phyloP scores from a whole-genome alignment of 805 yeast genomes.

The Candida cerambycidarum region DNA sequence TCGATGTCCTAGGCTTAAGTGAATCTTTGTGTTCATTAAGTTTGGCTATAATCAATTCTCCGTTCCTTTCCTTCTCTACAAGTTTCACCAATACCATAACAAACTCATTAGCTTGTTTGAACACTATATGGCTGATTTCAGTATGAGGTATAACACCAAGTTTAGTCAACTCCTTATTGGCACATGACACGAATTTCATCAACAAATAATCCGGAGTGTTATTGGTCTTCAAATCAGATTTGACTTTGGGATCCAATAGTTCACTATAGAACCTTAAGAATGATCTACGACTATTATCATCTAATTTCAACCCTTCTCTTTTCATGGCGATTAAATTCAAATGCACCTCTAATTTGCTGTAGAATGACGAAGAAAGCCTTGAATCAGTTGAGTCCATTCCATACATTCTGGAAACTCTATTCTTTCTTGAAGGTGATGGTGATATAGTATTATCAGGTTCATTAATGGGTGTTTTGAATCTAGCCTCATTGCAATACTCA shows the following conservation, averaged over 20 bases:
- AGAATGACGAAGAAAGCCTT: slow-evolving; percentile 38
- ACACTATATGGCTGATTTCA: slow-evolving; percentile 33
- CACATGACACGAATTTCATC: slow-evolving; percentile 51
- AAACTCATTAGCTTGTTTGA: slow-evolving; percentile 36
- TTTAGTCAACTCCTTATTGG: slow-evolving; percentile 52
- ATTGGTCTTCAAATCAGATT: slow-evolving; percentile 28
- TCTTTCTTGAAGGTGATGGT: slow-evolving; percentile 11
- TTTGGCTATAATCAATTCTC: slow-evolving; percentile 41
- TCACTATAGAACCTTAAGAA: slow-evolving; percentile 65
- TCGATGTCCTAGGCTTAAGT: slow-evolving; percentile 25
- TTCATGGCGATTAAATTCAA: slow-evolving; percentile 50
- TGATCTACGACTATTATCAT: slow-evolving; percentile 55
- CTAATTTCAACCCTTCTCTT: slow-evolving; percentile 30
- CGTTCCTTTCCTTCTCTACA: slow-evolving; percentile 36
- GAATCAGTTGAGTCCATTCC: slow-evolving; percentile 23
- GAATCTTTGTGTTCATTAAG: slow-evolving; percentile 43
- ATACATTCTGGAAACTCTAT: slow-evolving; percentile 13
- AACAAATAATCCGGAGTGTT: slow-evolving; percentile 47
- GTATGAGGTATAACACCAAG: slow-evolving; percentile 30
- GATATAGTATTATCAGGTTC: not conserved
- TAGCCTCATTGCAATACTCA: slow-evolving; percentile 63
- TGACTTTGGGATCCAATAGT: slow-evolving; percentile 47
- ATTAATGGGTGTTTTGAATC: slow-evolving; percentile 44
- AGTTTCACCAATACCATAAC: slow-evolving; percentile 37
- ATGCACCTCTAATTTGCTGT: slow-evolving; percentile 37